These are phyloP conservation scores for Rhizophora mangle DNA, from an alignment of 345 rosid genomes.

Conservation along the genomic window DNA sequence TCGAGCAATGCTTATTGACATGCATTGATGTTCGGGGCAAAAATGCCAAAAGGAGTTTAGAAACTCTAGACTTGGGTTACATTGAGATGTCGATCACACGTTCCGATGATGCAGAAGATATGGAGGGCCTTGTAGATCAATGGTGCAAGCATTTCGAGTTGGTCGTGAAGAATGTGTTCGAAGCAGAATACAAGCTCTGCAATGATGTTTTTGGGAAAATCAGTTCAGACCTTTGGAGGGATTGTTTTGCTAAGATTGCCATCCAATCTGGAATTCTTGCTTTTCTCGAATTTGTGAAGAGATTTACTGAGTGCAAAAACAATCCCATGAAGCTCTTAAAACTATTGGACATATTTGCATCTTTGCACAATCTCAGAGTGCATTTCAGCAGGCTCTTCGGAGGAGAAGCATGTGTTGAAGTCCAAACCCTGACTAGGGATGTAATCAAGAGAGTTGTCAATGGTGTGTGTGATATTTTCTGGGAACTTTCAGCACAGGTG, in stretches of 20 bases:
- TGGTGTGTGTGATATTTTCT: slow-evolving; percentile 63
- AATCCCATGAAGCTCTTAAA: slow-evolving; percentile 60
- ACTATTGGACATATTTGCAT: slow-evolving; percentile 57
- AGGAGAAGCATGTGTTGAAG: slow-evolving; percentile 46
- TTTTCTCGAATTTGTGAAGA: slow-evolving; percentile 54
- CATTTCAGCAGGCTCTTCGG: slow-evolving; percentile 66
- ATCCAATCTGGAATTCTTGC: slow-evolving; percentile 41
- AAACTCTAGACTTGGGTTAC: slow-evolving; percentile 45
- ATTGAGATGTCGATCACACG: slow-evolving; percentile 40
- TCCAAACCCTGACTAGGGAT: slow-evolving; percentile 55
- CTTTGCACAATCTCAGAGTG: slow-evolving; percentile 49
- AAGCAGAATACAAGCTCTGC: slow-evolving; percentile 52
- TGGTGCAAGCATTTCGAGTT: slow-evolving; percentile 60
- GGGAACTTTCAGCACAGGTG: slow-evolving; percentile 66
- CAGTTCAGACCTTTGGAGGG: slow-evolving; percentile 29
- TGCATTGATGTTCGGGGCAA: slow-evolving; percentile 41
- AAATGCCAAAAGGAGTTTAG: slow-evolving; percentile 32
- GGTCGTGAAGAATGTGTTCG: slow-evolving; percentile 45
- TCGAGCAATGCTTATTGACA: slow-evolving; percentile 34
- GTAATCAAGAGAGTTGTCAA: slow-evolving; percentile 53
- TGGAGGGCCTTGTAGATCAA: slow-evolving; percentile 38
- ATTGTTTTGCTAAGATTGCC: slow-evolving; percentile 58
- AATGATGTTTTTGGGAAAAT: slow-evolving; percentile 34
- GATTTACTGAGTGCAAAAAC: slow-evolving; percentile 54
- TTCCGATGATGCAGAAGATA: slow-evolving; percentile 41